phyloP scores from a whole-genome alignment of 768 basidiomycete genomes.

The Lentinula sp. region DNA sequence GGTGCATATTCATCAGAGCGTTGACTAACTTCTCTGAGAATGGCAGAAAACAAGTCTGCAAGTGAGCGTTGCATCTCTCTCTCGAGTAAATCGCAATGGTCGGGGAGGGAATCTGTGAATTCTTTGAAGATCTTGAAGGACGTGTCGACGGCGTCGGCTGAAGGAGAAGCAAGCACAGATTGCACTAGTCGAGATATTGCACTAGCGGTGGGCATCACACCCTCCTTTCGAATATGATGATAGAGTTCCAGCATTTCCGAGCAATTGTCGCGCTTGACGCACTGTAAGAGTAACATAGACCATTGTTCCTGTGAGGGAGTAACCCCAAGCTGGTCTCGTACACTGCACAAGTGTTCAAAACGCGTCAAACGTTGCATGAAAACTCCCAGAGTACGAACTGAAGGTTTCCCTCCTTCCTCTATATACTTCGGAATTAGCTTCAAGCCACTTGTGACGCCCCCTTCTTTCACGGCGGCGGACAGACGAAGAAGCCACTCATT shows the following conservation, averaged over 20 bases:
- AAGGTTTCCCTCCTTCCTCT: slow-evolving; percentile 23
- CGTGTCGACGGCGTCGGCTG: slow-evolving; percentile 39
- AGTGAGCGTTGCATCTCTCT: slow-evolving; percentile 27
- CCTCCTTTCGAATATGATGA: slow-evolving; percentile 32
- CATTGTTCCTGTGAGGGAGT: slow-evolving; percentile 41
- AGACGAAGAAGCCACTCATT: slow-evolving; percentile 4
- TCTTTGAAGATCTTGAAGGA: slow-evolving; percentile 52
- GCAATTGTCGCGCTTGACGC: background rate
- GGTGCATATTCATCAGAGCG: slow-evolving; percentile 42
- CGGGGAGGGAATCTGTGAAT: slow-evolving; percentile 20
- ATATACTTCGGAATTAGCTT: slow-evolving; percentile 24
- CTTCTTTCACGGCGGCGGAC: background rate
- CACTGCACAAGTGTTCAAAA: background rate
- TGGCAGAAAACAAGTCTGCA: slow-evolving; percentile 45
- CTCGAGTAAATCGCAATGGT: background rate
- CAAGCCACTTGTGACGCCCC: background rate
- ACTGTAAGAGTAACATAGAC: slow-evolving; percentile 49
- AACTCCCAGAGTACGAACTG: slow-evolving; percentile 8
- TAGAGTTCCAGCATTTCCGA: slow-evolving; percentile 45
- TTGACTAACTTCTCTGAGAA: slow-evolving; percentile 42
- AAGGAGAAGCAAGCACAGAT: slow-evolving; percentile 22
- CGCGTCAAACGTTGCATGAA: slow-evolving; percentile 1
- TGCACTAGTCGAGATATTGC: slow-evolving; percentile 39
- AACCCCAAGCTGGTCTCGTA: slow-evolving; percentile 24
- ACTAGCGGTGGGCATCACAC: slow-evolving; percentile 40